These are phyloP conservation scores for Neurospora intermedia DNA, from an alignment of 495 filamentous ascomycete species.

Conservation along the genomic window DNA sequence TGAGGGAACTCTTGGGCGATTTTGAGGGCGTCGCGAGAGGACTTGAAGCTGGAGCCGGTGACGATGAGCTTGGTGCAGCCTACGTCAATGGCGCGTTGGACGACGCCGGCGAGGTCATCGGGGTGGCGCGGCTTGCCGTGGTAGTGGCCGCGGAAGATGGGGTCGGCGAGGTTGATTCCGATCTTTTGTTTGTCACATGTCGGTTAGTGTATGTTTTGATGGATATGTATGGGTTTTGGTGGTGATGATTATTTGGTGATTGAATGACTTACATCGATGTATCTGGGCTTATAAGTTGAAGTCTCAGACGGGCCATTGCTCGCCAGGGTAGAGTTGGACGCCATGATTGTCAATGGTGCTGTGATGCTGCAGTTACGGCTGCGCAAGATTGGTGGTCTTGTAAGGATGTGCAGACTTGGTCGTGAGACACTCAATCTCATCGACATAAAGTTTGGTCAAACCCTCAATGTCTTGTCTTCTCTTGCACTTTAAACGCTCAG, in stretches of 20 bases:
- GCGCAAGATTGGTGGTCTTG: slow-evolving; percentile 4
- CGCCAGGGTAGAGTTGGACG: slow-evolving; percentile 1
- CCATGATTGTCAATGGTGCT: slow-evolving; percentile 7
- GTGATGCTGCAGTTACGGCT: background rate
- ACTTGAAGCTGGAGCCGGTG: slow-evolving; percentile 78
- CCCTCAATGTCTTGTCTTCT: background rate
- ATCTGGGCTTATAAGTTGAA: slow-evolving; percentile 35
- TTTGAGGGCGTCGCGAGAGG: slow-evolving; percentile 62
- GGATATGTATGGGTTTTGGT: too few species aligned
- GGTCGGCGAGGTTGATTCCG: slow-evolving; percentile 89
- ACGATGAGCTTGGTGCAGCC: slow-evolving; percentile 87
- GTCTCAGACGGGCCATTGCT: background rate
- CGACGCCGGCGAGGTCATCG: slow-evolving; percentile 63
- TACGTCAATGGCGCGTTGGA: slow-evolving; percentile 60
- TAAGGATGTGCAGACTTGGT: slow-evolving; percentile 2
- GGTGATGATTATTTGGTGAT: too few species aligned
- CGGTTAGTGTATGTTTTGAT: background rate
- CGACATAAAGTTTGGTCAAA: background rate
- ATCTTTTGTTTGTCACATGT: slow-evolving; percentile 34
- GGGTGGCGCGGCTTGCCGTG: slow-evolving; percentile 73
- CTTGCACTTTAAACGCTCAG: background rate
- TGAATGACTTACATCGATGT: slow-evolving; percentile 44
- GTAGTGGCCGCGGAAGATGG: slow-evolving; percentile 74
- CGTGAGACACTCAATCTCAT: slow-evolving; percentile 8
- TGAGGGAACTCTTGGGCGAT: slow-evolving; percentile 54